These are phyloP conservation scores for Dictyophora rubrovolvata DNA, from an alignment of 768 basidiomycete genomes.

Conservation along the genomic window DNA sequence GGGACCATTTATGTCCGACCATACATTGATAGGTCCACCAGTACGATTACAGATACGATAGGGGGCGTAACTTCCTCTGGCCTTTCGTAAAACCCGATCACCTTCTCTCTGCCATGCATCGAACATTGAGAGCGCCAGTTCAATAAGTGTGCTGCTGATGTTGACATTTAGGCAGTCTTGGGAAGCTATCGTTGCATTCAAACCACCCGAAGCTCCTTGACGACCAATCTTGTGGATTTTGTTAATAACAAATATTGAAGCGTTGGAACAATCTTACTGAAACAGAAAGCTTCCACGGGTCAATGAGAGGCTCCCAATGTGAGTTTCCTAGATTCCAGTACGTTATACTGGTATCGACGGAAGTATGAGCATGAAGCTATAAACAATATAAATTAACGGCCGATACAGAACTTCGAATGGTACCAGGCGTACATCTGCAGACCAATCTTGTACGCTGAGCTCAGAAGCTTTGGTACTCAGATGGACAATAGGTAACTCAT, in stretches of 20 bases:
- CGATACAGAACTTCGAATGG: background rate
- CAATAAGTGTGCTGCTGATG: conserved; percentile 81
- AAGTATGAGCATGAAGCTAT: conserved; percentile 77
- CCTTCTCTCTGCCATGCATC: conserved; percentile 70
- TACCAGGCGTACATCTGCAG: conserved; percentile 55
- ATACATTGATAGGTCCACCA: conserved; percentile 73
- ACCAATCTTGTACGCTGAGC: conserved; percentile 85
- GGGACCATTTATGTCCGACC: conserved; percentile 67
- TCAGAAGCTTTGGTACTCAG: conserved; percentile 78
- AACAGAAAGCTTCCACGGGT: conserved; percentile 87
- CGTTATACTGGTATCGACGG: conserved; percentile 72
- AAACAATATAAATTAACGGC: background rate
- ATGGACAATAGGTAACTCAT: conserved; percentile 92
- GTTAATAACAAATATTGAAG: background rate
- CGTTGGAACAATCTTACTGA: conserved; percentile 33
- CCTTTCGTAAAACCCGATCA: conserved; percentile 59
- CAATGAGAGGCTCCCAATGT: conserved; percentile 96
- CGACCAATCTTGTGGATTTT: conserved; percentile 37
- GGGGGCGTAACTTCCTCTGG: conserved; percentile 83
- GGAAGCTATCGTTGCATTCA: conserved; percentile 56
- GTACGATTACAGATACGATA: conserved; percentile 89
- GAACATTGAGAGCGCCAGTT: conserved; percentile 64
- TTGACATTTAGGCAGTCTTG: conserved; percentile 85
- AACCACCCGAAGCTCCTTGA: conserved; percentile 38
- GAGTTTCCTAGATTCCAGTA: conserved; percentile 98